Conservation (phyloP, 495 filamentous ascomycete genomes). For the Penicillium angulare region DNA sequence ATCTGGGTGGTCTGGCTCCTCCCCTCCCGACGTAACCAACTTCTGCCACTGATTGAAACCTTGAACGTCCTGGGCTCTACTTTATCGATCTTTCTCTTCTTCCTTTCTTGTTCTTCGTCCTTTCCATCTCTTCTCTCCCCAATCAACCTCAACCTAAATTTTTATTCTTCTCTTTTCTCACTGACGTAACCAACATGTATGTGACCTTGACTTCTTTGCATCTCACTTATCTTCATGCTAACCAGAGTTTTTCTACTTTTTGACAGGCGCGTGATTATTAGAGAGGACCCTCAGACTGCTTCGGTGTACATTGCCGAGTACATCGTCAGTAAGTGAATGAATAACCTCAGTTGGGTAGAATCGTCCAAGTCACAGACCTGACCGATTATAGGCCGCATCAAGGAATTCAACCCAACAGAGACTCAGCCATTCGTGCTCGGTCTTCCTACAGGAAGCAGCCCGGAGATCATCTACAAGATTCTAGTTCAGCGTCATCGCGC, state of each 20-base stretch:
- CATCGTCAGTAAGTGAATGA: constrained; percentile 68
- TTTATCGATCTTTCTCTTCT: neutral
- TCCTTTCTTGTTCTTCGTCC: neutral
- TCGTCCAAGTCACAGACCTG: neutral
- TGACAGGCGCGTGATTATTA: constrained; percentile 79
- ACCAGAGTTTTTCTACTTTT: neutral
- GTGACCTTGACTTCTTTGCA: neutral
- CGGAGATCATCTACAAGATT: constrained; percentile 73
- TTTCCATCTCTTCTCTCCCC: neutral
- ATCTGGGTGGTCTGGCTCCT: neutral
- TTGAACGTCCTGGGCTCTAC: too few relatives aligned
- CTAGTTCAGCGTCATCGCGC: constrained; percentile 73
- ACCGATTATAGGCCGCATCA: constrained; percentile 56
- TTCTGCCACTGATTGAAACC: neutral
- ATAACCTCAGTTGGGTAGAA: neutral
- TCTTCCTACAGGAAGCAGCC: constrained; percentile 79
- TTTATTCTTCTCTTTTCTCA: neutral
- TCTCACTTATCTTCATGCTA: constrained; percentile 10
- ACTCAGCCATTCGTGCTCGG: constrained; percentile 77
- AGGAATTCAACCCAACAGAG: constrained; percentile 66
- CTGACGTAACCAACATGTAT: constrained; percentile 36
- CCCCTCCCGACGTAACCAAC: neutral
- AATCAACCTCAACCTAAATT: neutral
- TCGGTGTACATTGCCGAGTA: constrained; percentile 79
- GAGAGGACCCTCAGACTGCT: constrained; percentile 62